These are phyloP conservation scores for Dioscorea cayenensis DNA, from an alignment of 116 monocot species.

Conservation along the genomic window DNA sequence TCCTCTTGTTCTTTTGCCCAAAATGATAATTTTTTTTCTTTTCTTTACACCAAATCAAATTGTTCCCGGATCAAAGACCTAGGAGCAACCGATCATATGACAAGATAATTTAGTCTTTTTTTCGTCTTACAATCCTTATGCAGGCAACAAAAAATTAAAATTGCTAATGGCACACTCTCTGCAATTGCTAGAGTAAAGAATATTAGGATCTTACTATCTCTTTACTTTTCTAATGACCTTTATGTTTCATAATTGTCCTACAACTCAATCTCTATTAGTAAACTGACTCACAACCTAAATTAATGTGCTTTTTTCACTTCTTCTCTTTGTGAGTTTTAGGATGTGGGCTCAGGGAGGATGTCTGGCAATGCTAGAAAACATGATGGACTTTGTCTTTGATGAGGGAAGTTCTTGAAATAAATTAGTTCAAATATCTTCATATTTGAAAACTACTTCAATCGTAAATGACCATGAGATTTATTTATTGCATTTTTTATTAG, in stretches of 20 bases:
- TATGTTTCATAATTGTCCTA: neutral
- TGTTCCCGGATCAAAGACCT: neutral
- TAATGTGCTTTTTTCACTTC: neutral
- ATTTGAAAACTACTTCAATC: too few species aligned
- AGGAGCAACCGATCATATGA: neutral
- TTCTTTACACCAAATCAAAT: too few species aligned
- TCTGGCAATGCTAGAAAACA: neutral
- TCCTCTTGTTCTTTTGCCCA: too few species aligned
- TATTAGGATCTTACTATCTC: neutral
- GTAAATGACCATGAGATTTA: neutral
- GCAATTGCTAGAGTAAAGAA: neutral
- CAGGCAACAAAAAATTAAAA: neutral
- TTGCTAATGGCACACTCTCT: neutral
- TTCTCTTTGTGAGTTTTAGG: neutral
- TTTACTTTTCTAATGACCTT: neutral
- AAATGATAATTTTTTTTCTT: too few species aligned
- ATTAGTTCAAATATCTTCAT: too few species aligned
- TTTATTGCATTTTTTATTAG: neutral
- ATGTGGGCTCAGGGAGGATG: neutral
- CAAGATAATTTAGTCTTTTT: neutral
- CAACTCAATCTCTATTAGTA: neutral
- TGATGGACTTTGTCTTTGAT: neutral
- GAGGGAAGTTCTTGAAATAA: too few species aligned
- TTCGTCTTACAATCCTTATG: neutral
- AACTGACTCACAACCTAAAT: neutral